phyloP scores from a whole-genome alignment of 371 early-diverging fungal species.

The Nematocida ironsii region DNA sequence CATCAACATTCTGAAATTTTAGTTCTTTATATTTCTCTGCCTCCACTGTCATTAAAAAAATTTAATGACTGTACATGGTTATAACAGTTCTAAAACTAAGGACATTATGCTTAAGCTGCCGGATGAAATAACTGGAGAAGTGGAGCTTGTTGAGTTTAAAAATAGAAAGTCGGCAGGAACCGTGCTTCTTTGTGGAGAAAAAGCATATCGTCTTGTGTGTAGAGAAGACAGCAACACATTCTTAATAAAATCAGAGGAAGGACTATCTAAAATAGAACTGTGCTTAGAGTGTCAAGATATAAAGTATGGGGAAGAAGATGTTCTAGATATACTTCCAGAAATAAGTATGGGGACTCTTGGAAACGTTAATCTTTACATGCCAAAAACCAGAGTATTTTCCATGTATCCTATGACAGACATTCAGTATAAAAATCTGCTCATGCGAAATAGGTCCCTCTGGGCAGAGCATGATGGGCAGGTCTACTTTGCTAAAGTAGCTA shows the following conservation, averaged over 20 bases:
- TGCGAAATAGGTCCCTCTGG: neutral
- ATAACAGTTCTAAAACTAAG: neutral
- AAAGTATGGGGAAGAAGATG: constrained; percentile 13
- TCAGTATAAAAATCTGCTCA: constrained; percentile 26
- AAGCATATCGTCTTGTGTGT: constrained; percentile 38
- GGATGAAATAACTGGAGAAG: constrained; percentile 8
- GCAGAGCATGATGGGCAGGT: neutral
- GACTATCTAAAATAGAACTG: neutral
- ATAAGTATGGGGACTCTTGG: neutral
- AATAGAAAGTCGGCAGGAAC: constrained; percentile 9
- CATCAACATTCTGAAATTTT: constrained; percentile 50
- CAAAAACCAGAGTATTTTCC: neutral
- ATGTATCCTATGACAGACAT: constrained; percentile 23
- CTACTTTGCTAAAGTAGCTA: constrained; percentile 15
- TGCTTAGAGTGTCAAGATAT: constrained; percentile 22
- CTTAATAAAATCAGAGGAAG: constrained; percentile 9
- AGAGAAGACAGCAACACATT: constrained; percentile 49
- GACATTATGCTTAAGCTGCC: constrained; percentile 21
- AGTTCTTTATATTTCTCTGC: constrained; percentile 7
- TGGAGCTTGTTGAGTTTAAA: constrained; percentile 24
- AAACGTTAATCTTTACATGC: constrained; percentile 21
- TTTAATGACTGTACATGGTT: neutral
- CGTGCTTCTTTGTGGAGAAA: constrained; percentile 18
- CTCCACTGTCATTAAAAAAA: constrained; percentile 13
- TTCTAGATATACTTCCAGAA: constrained; percentile 33